Conservation (phyloP, 257 asterid genomes). For the Lithospermum erythrorhizon region DNA sequence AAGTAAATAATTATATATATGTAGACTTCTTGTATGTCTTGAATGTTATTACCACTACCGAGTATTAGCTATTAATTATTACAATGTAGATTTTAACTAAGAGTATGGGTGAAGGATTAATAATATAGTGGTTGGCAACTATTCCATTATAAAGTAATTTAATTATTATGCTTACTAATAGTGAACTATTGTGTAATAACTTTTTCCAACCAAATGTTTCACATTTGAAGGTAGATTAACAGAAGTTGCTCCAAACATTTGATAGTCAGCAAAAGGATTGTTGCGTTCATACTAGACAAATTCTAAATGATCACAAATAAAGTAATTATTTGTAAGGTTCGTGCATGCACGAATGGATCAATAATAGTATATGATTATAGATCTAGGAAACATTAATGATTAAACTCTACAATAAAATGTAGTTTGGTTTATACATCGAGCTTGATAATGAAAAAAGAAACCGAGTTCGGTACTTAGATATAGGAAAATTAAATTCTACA, state of each 20-base stretch:
- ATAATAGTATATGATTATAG: too few relatives aligned
- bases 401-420: neutral
- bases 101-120: neutral
- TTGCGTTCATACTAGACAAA: constrained; percentile 24
- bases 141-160: neutral
- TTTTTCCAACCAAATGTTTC: constrained; percentile 23
- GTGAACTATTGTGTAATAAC: constrained; percentile 11
- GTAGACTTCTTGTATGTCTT: too few relatives aligned
- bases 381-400: neutral
- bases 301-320: neutral
- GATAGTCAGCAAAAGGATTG: constrained; percentile 14
- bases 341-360: neutral
- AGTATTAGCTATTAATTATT: too few relatives aligned
- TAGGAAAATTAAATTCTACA: too few relatives aligned
- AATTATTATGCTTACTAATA: constrained; percentile 2
- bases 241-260: constrained; percentile 3
- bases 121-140: neutral
- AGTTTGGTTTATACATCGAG: neutral
- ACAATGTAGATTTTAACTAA: too few relatives aligned
- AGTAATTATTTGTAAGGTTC: neutral
- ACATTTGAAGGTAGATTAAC: constrained; percentile 6
- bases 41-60: too few relatives aligned
- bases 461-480: too few relatives aligned
- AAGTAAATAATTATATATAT: too few relatives aligned
- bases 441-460: too few relatives aligned